A percentile compares a stretch with the other conserved stretches of the same genome.
These are phyloP conservation scores for Cinnamomum micranthum DNA, from an alignment of 164 flowering plant genomes.

Conservation along the genomic window DNA sequence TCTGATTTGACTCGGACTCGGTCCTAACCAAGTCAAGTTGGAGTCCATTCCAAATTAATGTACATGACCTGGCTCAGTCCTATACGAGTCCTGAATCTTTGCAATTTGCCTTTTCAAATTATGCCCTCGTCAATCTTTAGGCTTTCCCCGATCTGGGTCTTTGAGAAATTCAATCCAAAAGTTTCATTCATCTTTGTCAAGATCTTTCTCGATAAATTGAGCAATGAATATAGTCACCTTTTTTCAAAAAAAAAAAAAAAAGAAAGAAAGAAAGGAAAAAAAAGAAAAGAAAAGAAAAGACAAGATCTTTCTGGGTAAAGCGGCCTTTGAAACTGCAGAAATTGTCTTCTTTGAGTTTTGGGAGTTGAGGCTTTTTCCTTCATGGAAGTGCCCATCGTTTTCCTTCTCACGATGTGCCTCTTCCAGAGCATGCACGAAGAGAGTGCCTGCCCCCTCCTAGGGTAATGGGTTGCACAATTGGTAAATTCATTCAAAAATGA, in stretches of 20 bases:
- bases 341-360: conserved; percentile 13
- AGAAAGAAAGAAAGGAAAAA: too few relatives aligned
- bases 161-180: conserved; percentile 6
- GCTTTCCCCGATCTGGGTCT: neutral
- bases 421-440: neutral
- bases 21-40: too few relatives aligned
- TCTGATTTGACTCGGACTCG: too few relatives aligned
- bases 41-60: too few relatives aligned
- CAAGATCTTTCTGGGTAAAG: conserved; percentile 25
- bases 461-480: neutral
- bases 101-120: too few relatives aligned
- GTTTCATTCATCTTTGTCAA: conserved; percentile 33
- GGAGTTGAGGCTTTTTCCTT: conserved; percentile 7
- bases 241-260: too few relatives aligned
- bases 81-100: too few relatives aligned
- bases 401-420: conserved; percentile 23
- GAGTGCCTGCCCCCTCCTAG: too few relatives aligned
- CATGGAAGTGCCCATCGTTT: conserved; percentile 18
- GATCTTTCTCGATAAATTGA: conserved; percentile 11
- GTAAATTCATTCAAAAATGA: too few relatives aligned
- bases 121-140: neutral
- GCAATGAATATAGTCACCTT: too few relatives aligned
- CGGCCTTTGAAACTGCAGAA: conserved; percentile 34
- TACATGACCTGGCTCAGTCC: too few relatives aligned
- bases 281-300: too few relatives aligned